These are phyloP conservation scores for Bassia scoparia DNA, from an alignment of 148 eudicot genomes.

Conservation along the genomic window DNA sequence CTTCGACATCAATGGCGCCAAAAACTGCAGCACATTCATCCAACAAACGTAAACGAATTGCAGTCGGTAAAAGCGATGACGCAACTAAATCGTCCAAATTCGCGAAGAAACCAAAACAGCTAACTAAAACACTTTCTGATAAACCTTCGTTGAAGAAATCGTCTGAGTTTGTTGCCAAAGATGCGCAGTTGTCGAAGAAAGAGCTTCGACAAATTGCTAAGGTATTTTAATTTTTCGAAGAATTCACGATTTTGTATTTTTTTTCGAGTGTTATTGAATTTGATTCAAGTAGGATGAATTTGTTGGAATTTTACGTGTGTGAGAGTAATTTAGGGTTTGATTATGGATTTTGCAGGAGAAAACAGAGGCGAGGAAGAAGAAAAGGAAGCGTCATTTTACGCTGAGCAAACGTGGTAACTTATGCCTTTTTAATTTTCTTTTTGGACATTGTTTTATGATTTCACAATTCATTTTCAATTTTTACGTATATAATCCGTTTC, in stretches of 20 bases:
- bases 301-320: neutral
- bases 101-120: constrained; percentile 38
- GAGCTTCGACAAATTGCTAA: constrained; percentile 20
- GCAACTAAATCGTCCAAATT: constrained; percentile 19
- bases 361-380: constrained; percentile 83
- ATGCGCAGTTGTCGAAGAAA: constrained; percentile 17
- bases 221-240: constrained; percentile 14
- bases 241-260: neutral
- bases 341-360: constrained; percentile 49
- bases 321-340: constrained; percentile 12
- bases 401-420: constrained; percentile 61
- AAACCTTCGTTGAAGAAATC: constrained; percentile 18
- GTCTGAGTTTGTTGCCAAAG: neutral
- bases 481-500: too few relatives aligned
- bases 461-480: neutral
- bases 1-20: constrained; percentile 28
- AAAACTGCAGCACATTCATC: constrained; percentile 18
- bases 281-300: neutral
- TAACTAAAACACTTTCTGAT: constrained; percentile 1
- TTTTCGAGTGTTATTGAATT: neutral
- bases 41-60: constrained; percentile 46
- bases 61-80: constrained; percentile 21
- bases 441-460: neutral
- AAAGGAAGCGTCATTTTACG: constrained; percentile 73
- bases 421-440: neutral